Base-by-base conservation (phyloP, 1,284 basidiomycete species). In the Moesziomyces globuligerus region DNA sequence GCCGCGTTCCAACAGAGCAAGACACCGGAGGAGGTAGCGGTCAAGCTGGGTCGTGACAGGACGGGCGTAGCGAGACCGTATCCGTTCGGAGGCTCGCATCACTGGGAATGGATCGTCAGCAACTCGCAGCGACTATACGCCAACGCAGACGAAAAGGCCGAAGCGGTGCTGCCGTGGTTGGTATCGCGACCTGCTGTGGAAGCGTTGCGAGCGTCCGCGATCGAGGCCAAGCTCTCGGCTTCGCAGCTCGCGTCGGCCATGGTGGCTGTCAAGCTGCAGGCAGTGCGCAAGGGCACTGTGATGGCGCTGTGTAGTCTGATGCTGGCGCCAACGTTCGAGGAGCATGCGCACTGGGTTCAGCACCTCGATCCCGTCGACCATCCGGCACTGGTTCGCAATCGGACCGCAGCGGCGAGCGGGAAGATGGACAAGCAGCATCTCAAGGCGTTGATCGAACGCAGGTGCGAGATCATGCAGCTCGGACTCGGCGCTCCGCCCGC, bases 221-320 rank as follows among this genome's bases (percentile, higher is more conserved):
- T 37, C 7, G 55, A 62, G 20, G 25, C 38, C 1, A 29, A 28
- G 4, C 44, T 69, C 1, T 46, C 51, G 18, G 48, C 52, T 6
- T 51, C 59, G 1, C 20, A 42, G 8, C 34, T 70, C 3, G 53
- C 49, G 2, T 50, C 57, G 7, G 62, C 62, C 13, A 53, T 72
- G 69, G 64, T 72, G n/a, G 46, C 58, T n/a, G n/a, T 72, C 37
- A 55, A 64, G 24, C 28, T 72, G 11, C 40, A 47, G 7, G 69
- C 69, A 9, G 48, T 72, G 3, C 57, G 69, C 15, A 72, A 72
- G 29, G 69, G 69, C 6, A 72, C 64, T 10, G 57, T 72, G 26
- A 51, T 46, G 42, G 47, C 53, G 0, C 48, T 56, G 3, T 56
- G 58, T 51, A 62, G 58, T 23, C 26, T 72, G 23, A 57, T 72